Evolutionary conservation across 176 grass and related monocot genomes (phyloP).

Genomic region (Oryza meyeriana): DNA sequence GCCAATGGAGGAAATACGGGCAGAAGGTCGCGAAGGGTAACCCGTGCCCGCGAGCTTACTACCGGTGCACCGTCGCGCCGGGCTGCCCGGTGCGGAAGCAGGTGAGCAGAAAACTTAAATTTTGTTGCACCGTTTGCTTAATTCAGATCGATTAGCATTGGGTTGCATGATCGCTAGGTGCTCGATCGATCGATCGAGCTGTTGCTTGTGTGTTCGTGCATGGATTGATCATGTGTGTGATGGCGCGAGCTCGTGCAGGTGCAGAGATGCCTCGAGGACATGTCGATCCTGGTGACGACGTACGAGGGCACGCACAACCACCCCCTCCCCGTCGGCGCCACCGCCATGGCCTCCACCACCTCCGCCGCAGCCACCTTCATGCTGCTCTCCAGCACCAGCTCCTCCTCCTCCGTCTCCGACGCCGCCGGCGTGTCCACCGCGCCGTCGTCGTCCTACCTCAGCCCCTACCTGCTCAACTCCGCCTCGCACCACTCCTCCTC

Average conservation of each 20-base stretch:
- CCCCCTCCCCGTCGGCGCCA: slow-evolving; percentile 86
- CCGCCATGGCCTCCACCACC: slow-evolving; percentile 86
- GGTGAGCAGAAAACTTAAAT: slow-evolving; percentile 41
- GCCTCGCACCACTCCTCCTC: slow-evolving; percentile 22
- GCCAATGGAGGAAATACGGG: slow-evolving; percentile 95
- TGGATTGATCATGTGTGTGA: slow-evolving; percentile 5
- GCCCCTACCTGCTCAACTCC: slow-evolving; percentile 60
- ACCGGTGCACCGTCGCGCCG: slow-evolving; percentile 92
- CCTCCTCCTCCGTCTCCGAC: slow-evolving; percentile 51
- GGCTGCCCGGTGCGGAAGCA: slow-evolving; percentile 95
- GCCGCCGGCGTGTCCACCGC: slow-evolving; percentile 13
- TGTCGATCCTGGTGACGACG: slow-evolving; percentile 94
- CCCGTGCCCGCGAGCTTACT: slow-evolving; percentile 94
- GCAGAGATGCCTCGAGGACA: slow-evolving; percentile 91
- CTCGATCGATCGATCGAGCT: neutral
- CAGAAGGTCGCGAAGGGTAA: slow-evolving; percentile 99
- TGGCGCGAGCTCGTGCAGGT: slow-evolving; percentile 42
- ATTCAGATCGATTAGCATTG: neutral
- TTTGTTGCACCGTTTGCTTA: no score
- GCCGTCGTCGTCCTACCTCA: slow-evolving; percentile 55
- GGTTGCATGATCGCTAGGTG: neutral
- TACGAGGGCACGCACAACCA: slow-evolving; percentile 99
- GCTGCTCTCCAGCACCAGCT: slow-evolving; percentile 62
- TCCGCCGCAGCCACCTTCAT: slow-evolving; percentile 67
- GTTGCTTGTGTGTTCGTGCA: neutral